Percentiles rank a stretch among this genome's conserved stretches.
phyloP scores from a whole-genome alignment of 768 basidiomycete genomes.

The Hygrocybe punicea region DNA sequence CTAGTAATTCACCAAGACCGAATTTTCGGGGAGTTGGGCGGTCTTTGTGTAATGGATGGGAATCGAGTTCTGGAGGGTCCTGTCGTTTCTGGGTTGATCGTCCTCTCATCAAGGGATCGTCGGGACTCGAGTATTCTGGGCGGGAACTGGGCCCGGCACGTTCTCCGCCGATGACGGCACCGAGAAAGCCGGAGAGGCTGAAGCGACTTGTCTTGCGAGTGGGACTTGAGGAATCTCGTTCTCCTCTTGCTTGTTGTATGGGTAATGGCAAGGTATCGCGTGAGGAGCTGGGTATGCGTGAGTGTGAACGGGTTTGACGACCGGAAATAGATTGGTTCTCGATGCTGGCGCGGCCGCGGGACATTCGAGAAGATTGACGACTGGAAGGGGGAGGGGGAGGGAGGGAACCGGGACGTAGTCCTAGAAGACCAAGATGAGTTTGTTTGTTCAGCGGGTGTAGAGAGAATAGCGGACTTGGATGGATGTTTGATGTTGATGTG shows the following conservation, averaged over 20 bases:
- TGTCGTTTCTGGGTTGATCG: constrained; percentile 13
- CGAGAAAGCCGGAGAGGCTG: constrained; percentile 51
- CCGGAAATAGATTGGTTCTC: neutral
- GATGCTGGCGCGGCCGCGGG: too few relatives aligned
- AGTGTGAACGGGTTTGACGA: neutral
- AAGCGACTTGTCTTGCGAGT: constrained; percentile 43
- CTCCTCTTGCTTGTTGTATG: too few relatives aligned
- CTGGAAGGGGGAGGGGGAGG: too few relatives aligned
- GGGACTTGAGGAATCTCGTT: constrained; percentile 20
- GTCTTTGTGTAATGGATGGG: neutral
- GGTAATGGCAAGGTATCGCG: too few relatives aligned
- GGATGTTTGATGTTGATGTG: neutral
- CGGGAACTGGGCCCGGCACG: neutral
- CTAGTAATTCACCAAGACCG: constrained; percentile 38
- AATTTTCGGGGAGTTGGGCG: constrained; percentile 34
- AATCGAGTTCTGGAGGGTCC: too few relatives aligned
- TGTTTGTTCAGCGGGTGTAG: neutral
- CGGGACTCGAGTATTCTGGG: constrained; percentile 16
- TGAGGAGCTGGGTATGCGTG: neutral
- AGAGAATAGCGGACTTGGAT: neutral
- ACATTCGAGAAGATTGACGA: too few relatives aligned
- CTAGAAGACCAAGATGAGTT: too few relatives aligned
- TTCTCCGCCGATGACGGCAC: constrained; percentile 43
- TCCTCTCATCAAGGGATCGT: constrained; percentile 23
- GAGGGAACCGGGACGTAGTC: too few relatives aligned